Conservation (phyloP, 2,329 filamentous ascomycete species). For the Neofusicoccum laricinum region DNA sequence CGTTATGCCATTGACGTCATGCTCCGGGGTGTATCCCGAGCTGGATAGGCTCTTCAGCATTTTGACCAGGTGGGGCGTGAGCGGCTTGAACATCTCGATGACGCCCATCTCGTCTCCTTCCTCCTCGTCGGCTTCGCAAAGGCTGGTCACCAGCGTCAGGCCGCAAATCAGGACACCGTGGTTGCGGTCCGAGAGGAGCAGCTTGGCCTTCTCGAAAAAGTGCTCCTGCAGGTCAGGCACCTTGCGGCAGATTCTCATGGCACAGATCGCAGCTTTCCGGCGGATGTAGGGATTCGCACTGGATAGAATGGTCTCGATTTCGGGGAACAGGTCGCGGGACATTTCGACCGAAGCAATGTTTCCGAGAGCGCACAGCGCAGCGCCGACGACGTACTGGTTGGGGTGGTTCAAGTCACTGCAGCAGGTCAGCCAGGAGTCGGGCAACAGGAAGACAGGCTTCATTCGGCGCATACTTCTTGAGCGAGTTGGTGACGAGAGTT, state of each 20-base stretch:
- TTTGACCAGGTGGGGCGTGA: slow-evolving; percentile 82
- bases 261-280: slow-evolving; percentile 94
- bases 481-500: slow-evolving; percentile 93
- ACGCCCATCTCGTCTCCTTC: slow-evolving; percentile 88
- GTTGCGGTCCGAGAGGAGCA: slow-evolving; percentile 86
- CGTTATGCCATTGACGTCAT: slow-evolving; percentile 96
- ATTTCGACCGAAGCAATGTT: slow-evolving; percentile 98
- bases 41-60: slow-evolving; percentile 89
- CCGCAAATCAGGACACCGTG: slow-evolving; percentile 94
- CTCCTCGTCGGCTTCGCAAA: slow-evolving; percentile 92
- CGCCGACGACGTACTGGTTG: slow-evolving; percentile 96
- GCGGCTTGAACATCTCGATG: slow-evolving; percentile 83
- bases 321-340: slow-evolving; percentile 93
- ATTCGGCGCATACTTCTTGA: slow-evolving; percentile 78
- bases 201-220: slow-evolving; percentile 89
- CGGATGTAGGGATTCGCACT: slow-evolving; percentile 98
- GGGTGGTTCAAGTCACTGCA: slow-evolving; percentile 88
- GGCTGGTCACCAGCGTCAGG: slow-evolving; percentile 81
- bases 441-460: not conserved
- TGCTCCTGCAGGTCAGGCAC: slow-evolving; percentile 97
- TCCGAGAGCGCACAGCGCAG: slow-evolving; percentile 91
- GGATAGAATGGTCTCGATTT: slow-evolving; percentile 87
- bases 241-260: slow-evolving; percentile 98
- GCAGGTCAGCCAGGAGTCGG: slow-evolving; percentile 18
- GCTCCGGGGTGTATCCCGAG: slow-evolving; percentile 94